These are phyloP conservation scores for Albizia julibrissin DNA, from an alignment of 306 rosid species.

Conservation along the genomic window DNA sequence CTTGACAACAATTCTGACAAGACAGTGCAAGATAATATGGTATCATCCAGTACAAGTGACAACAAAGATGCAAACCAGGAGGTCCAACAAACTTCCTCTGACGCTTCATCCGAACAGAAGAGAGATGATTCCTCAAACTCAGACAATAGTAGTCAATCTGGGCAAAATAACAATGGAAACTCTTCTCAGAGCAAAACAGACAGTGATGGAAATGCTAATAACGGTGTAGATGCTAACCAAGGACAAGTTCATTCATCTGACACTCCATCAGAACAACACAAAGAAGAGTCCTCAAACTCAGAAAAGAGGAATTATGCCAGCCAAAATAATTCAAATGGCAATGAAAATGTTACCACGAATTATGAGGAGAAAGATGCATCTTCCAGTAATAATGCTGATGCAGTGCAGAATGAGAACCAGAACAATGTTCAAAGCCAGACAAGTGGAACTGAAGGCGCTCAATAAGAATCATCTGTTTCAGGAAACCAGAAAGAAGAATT, in stretches of 20 bases:
- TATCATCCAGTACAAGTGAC: constrained; percentile 43
- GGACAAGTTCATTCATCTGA: constrained; percentile 43
- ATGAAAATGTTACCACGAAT: constrained; percentile 24
- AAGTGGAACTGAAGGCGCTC: constrained; percentile 39
- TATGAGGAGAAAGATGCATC: constrained; percentile 36
- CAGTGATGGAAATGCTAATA: constrained; percentile 40
- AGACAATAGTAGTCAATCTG: constrained; percentile 37
- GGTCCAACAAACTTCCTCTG: constrained; percentile 54
- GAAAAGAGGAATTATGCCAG: constrained; percentile 38
- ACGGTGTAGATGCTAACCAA: constrained; percentile 33
- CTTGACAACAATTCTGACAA: constrained; percentile 34
- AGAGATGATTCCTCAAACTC: constrained; percentile 48
- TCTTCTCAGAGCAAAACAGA: constrained; percentile 44
- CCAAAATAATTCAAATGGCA: constrained; percentile 40
- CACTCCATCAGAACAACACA: constrained; percentile 46
- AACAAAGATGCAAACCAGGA: constrained; percentile 43
- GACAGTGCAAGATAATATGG: constrained; percentile 40
- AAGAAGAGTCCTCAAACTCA: constrained; percentile 43
- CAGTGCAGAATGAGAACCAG: constrained; percentile 32
- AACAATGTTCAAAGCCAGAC: constrained; percentile 41
- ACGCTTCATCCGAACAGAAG: constrained; percentile 58
- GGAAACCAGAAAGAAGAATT: constrained; percentile 48
- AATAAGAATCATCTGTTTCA: constrained; percentile 44
- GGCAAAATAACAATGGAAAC: constrained; percentile 41
- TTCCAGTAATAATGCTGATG: constrained; percentile 33